Percentiles rank a stretch among this genome's conserved stretches.
These are phyloP conservation scores for Exophiala xenobiotica DNA, from an alignment of 2,329 filamentous ascomycete genomes.

Conservation along the genomic window DNA sequence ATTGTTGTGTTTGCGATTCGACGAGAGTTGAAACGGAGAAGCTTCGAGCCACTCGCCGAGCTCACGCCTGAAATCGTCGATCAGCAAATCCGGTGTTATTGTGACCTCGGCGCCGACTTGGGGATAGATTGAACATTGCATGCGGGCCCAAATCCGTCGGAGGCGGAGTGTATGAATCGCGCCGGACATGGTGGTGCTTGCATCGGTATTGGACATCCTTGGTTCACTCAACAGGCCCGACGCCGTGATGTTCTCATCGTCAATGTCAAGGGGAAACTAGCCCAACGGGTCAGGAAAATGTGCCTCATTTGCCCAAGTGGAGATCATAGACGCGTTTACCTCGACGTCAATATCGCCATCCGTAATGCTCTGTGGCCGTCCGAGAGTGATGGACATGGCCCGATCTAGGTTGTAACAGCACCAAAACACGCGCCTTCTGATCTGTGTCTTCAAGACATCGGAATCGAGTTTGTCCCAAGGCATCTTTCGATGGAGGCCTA, in stretches of 20 bases:
- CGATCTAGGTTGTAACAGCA: conserved; percentile 46
- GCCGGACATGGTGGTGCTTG: conserved; percentile 30
- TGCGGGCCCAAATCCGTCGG: conserved; percentile 31
- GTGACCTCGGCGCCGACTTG: conserved; percentile 18
- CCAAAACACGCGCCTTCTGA: conserved; percentile 46
- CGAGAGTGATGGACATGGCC: conserved; percentile 41
- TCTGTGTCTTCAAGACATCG: conserved; percentile 38
- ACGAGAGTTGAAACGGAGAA: conserved; percentile 22
- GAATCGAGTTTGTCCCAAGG: conserved; percentile 12
- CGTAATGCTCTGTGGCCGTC: conserved; percentile 42
- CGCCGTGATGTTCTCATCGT: conserved; percentile 12
- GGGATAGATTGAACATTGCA: conserved; percentile 27
- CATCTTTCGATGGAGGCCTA: conserved; percentile 29
- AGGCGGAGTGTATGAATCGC: conserved; percentile 33
- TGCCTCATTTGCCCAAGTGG: not conserved
- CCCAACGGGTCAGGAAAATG: conserved; percentile 16
- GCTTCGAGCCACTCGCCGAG: conserved; percentile 31
- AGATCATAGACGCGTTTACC: conserved; percentile 22
- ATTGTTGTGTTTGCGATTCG: conserved; percentile 29
- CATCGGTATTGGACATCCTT: conserved; percentile 5
- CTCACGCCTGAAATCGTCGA: conserved; percentile 29
- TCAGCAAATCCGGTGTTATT: conserved; percentile 11
- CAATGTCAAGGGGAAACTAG: conserved; percentile 17
- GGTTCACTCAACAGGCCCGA: not conserved
- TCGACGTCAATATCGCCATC: conserved; percentile 44